phyloP scores from a whole-genome alignment of 2,329 filamentous ascomycete genomes.

The Helotiales sp. region DNA sequence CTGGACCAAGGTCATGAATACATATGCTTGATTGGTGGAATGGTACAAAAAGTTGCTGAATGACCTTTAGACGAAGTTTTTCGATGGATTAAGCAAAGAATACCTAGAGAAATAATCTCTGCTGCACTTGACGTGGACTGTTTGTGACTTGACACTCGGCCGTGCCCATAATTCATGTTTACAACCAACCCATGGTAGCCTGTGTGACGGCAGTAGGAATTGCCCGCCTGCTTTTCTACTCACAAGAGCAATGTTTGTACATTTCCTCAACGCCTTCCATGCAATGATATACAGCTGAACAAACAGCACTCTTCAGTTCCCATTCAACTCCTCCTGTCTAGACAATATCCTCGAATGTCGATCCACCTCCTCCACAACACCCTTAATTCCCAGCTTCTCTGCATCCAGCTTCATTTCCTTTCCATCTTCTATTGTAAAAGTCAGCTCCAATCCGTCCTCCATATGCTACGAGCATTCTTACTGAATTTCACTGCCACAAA shows the following conservation, averaged over 20 bases:
- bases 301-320: slow-evolving; percentile 38
- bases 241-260: neutral
- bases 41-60: slow-evolving; percentile 26
- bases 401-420: slow-evolving; percentile 86
- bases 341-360: slow-evolving; percentile 83
- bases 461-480: slow-evolving; percentile 49
- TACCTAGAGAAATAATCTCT: slow-evolving; percentile 8
- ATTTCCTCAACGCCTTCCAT: slow-evolving; percentile 37
- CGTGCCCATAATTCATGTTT: neutral
- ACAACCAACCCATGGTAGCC: neutral
- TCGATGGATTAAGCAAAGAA: slow-evolving; percentile 8
- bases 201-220: neutral
- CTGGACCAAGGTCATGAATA: slow-evolving; percentile 12
- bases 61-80: slow-evolving; percentile 20
- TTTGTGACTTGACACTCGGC: neutral
- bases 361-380: slow-evolving; percentile 86
- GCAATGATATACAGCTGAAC: slow-evolving; percentile 29
- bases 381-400: slow-evolving; percentile 81
- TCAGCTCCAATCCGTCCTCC: slow-evolving; percentile 14
- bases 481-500: slow-evolving; percentile 84
- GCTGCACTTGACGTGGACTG: neutral
- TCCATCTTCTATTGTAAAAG: slow-evolving; percentile 73
- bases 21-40: slow-evolving; percentile 18
- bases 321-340: slow-evolving; percentile 78
- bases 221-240: neutral